Conservation (phyloP, 345 rosid species). For the Boechera divaricarpa region DNA sequence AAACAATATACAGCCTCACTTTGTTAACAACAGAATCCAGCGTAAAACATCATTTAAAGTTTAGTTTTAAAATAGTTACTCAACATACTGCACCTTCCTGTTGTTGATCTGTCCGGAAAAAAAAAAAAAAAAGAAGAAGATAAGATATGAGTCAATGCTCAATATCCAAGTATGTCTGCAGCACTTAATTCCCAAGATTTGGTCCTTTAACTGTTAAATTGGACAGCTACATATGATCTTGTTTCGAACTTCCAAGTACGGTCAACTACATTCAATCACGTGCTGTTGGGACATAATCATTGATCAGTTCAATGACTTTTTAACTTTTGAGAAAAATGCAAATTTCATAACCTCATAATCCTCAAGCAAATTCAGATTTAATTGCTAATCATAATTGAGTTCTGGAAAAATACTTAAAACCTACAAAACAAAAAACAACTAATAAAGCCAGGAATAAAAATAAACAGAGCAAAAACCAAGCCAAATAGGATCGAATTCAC, state of each 20-base stretch:
- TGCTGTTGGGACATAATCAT: background rate
- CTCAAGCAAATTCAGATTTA: no score
- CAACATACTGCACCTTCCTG: background rate
- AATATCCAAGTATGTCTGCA: background rate
- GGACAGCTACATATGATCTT: background rate
- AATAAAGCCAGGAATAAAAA: no score
- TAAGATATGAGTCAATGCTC: background rate
- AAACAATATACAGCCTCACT: background rate
- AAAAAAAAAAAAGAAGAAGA: background rate
- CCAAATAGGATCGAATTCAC: no score
- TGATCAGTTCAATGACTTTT: background rate
- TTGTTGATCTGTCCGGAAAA: background rate
- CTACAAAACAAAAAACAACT: no score
- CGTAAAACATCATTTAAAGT: background rate
- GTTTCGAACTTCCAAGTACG: background rate
- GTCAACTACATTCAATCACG: background rate
- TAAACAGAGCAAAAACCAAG: no score
- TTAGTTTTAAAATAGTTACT: conserved; percentile 26
- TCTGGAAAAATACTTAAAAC: no score
- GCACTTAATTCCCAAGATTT: background rate
- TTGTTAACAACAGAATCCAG: conserved; percentile 32
- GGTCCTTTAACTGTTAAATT: background rate
- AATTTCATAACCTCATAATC: background rate
- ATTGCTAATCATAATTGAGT: no score
- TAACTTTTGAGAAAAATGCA: background rate